These are phyloP conservation scores for Ceratocystis cacaofunesta DNA, from an alignment of 2,329 filamentous ascomycete species.

Conservation along the genomic window DNA sequence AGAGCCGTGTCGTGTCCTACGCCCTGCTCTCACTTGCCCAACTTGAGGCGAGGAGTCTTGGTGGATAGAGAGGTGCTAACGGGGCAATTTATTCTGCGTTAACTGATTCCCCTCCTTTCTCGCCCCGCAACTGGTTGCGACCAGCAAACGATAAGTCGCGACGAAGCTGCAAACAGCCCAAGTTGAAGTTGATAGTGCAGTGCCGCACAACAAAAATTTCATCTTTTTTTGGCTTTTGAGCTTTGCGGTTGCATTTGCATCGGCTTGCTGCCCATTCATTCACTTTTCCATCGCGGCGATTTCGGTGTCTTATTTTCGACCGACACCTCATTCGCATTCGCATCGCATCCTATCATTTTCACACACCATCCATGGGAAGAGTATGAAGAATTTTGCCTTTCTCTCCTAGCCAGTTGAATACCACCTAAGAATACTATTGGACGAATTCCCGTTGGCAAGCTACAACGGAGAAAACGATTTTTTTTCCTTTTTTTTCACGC, in stretches of 20 bases:
- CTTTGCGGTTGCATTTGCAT: background rate
- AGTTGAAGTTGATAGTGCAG: too few species aligned
- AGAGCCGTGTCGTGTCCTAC: background rate
- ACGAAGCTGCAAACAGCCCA: too few species aligned
- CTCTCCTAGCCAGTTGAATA: background rate
- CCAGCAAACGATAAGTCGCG: too few species aligned
- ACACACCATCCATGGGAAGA: too few species aligned
- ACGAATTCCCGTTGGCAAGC: too few species aligned
- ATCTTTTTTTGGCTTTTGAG: background rate
- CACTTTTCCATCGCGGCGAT: background rate
- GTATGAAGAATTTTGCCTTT: background rate
- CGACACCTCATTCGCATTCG: background rate
- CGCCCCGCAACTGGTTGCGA: background rate
- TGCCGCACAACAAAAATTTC: too few species aligned
- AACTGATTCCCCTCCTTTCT: too few species aligned
- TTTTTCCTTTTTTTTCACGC: background rate
- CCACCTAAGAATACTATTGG: too few species aligned
- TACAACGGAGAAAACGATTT: background rate
- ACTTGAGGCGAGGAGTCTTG: background rate
- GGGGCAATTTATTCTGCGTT: too few species aligned
- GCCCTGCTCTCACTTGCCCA: conserved; percentile 12
- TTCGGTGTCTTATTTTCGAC: background rate
- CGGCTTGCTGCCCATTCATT: background rate
- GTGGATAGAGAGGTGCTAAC: too few species aligned
- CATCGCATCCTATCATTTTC: too few species aligned